These are phyloP conservation scores for Pinus albicaulis DNA, from an alignment of 75 land plant species.

Conservation along the genomic window DNA sequence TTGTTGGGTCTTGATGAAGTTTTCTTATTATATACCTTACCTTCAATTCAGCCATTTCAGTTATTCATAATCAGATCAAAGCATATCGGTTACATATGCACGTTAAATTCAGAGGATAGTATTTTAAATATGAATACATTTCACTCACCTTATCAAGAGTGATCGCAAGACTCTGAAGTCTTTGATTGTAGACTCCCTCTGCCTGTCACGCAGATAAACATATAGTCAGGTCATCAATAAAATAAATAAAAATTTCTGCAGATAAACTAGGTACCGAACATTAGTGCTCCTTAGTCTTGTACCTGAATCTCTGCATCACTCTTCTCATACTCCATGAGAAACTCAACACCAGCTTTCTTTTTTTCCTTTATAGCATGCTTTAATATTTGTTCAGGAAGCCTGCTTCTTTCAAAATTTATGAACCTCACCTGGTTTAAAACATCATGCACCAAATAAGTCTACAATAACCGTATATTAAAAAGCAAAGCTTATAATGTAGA, in stretches of 20 bases:
- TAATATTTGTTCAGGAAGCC: constrained; percentile 68
- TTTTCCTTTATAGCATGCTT: constrained; percentile 66
- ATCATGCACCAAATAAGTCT: not conserved
- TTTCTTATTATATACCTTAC: constrained; percentile 84
- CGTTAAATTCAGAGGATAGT: not conserved
- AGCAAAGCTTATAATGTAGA: not conserved
- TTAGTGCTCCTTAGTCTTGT: not conserved
- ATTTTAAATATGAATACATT: constrained; percentile 2
- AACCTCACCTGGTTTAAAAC: constrained; percentile 60
- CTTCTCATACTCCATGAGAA: constrained; percentile 51
- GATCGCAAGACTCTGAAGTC: constrained; percentile 92
- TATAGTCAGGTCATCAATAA: not conserved
- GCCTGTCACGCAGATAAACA: constrained; percentile 48
- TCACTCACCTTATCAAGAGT: constrained; percentile 87
- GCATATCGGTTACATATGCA: not conserved
- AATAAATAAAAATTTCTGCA: not conserved
- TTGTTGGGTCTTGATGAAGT: constrained; percentile 72
- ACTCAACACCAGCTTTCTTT: constrained; percentile 50
- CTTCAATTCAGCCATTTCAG: constrained; percentile 33
- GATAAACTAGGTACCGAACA: not conserved
- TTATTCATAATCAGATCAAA: not conserved
- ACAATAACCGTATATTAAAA: not conserved
- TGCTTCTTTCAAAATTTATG: constrained; percentile 68
- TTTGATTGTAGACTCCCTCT: constrained; percentile 91
- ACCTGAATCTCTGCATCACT: constrained; percentile 87